phyloP scores from a whole-genome alignment of 768 basidiomycete species.

The Trametes sanguinea region DNA sequence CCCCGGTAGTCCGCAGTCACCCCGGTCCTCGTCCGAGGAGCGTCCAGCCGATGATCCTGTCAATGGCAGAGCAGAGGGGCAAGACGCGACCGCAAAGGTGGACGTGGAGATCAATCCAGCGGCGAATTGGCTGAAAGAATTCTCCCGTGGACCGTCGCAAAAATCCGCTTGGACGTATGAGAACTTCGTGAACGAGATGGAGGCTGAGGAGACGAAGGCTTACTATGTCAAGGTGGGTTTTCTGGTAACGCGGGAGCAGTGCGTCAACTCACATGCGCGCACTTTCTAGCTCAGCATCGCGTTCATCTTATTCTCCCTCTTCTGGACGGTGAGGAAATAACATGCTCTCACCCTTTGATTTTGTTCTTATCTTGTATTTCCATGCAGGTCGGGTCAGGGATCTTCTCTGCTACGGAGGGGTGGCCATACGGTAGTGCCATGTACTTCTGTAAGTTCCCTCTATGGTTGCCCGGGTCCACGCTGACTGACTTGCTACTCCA shows the following conservation, averaged over 20 bases:
- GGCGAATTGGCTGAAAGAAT: constrained; percentile 25
- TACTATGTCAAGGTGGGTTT: constrained; percentile 53
- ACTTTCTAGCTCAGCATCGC: constrained; percentile 45
- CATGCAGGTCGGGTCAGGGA: constrained; percentile 61
- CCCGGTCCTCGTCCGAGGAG: not conserved
- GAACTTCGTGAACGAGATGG: constrained; percentile 24
- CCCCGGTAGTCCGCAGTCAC: not conserved
- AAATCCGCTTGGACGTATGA: constrained; percentile 18
- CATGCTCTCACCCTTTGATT: not conserved
- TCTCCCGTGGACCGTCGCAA: constrained; percentile 13
- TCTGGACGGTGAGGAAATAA: constrained; percentile 64
- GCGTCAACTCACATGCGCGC: not conserved
- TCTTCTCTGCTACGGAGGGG: constrained; percentile 68
- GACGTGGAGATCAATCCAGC: constrained; percentile 8
- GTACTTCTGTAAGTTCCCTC: constrained; percentile 64
- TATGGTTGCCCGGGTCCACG: no score
- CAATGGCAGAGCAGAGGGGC: not conserved
- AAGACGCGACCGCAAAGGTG: not conserved
- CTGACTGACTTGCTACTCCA: constrained; percentile 29
- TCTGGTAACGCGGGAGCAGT: not conserved
- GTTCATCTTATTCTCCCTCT: constrained; percentile 64
- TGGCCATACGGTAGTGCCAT: constrained; percentile 66
- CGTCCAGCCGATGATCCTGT: not conserved
- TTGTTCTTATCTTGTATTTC: not conserved
- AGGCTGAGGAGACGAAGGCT: constrained; percentile 50